phyloP scores from a whole-genome alignment of 805 yeast genomes.

The Cyberlindnera bimundalis region DNA sequence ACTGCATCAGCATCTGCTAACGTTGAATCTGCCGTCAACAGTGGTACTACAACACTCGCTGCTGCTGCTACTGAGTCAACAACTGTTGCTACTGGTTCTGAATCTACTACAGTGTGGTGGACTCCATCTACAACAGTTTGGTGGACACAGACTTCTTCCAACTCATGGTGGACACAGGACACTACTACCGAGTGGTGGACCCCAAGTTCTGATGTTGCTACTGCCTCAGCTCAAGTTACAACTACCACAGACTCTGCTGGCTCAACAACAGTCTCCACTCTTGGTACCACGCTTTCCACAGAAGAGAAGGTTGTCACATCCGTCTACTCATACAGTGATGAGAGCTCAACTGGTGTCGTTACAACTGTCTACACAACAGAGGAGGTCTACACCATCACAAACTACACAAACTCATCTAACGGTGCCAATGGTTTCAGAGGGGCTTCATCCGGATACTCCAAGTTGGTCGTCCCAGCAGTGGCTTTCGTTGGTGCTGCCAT shows the following conservation, averaged over 20 bases:
- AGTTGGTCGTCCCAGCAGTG: conserved; percentile 11
- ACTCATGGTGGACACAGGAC: conserved; percentile 3
- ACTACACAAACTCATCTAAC: conserved; percentile 15
- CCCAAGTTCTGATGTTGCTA: conserved; percentile 1
- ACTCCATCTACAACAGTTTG: conserved; percentile 16
- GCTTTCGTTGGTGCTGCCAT: conserved; percentile 17
- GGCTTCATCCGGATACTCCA: conserved; percentile 4
- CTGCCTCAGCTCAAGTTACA: conserved; percentile 8
- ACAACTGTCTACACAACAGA: conserved; percentile 17
- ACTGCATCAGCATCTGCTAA: neutral
- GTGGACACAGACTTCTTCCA: conserved; percentile 14
- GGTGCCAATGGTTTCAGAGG: conserved; percentile 12
- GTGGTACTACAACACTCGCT: conserved; percentile 4
- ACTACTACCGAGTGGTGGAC: conserved; percentile 9
- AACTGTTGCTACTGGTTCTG: conserved; percentile 1
- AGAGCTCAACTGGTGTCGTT: conserved; percentile 15
- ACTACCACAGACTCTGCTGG: conserved; percentile 12
- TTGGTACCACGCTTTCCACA: conserved; percentile 13
- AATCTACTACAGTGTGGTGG: conserved; percentile 23
- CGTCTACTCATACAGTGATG: conserved; percentile 12
- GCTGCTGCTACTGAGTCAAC: no score
- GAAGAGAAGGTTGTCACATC: conserved; percentile 13
- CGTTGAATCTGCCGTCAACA: neutral
- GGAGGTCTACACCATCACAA: conserved; percentile 13
- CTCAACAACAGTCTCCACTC: conserved; percentile 13